A percentile compares a stretch with the other conserved stretches of the same genome.
Evolutionary conservation across 2,329 filamentous ascomycete species (phyloP).

Genomic region (Coleophoma eucalyptorum): DNA sequence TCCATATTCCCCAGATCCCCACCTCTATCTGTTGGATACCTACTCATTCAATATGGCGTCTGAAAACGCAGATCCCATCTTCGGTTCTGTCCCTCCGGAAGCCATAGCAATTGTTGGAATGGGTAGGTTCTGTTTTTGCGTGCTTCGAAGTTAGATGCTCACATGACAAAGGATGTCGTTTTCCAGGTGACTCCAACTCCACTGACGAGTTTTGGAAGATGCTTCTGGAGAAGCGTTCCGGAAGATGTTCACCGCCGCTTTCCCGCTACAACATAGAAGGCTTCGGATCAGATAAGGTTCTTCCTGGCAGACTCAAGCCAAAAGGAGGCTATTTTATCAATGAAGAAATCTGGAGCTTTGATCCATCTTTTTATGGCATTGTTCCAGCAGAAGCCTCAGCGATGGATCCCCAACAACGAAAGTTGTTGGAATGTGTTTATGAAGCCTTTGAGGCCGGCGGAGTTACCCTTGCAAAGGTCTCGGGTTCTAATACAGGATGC

Average conservation of each 20-base stretch:
- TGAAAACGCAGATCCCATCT: too few species aligned
- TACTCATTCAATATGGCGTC: background rate
- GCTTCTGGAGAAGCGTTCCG: background rate
- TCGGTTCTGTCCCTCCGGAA: background rate
- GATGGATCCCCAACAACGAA: conserved; percentile 19
- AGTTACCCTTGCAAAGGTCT: conserved; percentile 9
- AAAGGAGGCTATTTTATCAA: conserved; percentile 7
- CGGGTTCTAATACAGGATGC: conserved; percentile 10
- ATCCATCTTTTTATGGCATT: conserved; percentile 5
- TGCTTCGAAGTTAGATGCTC: background rate
- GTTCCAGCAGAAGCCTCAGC: background rate
- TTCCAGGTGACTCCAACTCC: background rate
- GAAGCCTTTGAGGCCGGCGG: conserved; percentile 18
- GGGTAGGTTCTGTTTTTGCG: background rate
- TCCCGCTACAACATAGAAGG: background rate
- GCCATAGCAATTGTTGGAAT: background rate
- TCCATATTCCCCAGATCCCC: background rate
- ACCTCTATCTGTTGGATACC: background rate
- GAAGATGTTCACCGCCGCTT: background rate
- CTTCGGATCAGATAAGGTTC: background rate
- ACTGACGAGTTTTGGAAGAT: conserved; percentile 1
- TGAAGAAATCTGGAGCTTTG: conserved; percentile 3
- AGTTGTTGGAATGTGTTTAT: conserved; percentile 16
- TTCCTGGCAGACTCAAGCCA: background rate
- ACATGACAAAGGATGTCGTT: background rate